Percentiles rank a stretch among this genome's conserved stretches.
Conservation (phyloP, 208 protist species). For the Novymonas esmeraldas region DNA sequence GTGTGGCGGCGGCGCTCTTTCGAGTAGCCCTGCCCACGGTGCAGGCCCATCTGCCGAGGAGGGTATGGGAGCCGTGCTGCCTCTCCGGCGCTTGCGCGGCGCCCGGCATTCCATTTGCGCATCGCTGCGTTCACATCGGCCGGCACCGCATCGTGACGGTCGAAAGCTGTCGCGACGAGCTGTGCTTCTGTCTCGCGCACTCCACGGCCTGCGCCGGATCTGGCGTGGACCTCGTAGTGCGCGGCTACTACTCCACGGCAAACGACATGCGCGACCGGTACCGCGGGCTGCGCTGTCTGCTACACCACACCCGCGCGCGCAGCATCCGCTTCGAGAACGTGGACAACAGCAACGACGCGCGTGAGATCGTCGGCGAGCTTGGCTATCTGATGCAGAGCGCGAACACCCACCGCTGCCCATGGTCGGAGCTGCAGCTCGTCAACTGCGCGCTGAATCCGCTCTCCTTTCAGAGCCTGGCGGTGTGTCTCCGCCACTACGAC, state of each 20-base stretch:
- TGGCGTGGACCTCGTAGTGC: slow-evolving; percentile 40
- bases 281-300: slow-evolving; percentile 61
- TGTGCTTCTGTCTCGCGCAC: slow-evolving; percentile 65
- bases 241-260: slow-evolving; percentile 49
- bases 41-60: slow-evolving; percentile 42
- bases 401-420: slow-evolving; percentile 2
- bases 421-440: slow-evolving; percentile 27
- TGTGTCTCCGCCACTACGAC: slow-evolving; percentile 32
- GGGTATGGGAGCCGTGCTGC: slow-evolving; percentile 49
- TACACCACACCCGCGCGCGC: slow-evolving; percentile 47
- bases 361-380: slow-evolving; percentile 50
- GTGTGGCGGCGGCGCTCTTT: slow-evolving; percentile 26
- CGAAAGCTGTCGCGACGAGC: slow-evolving; percentile 53
- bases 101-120: slow-evolving; percentile 28
- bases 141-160: slow-evolving; percentile 23
- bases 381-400: slow-evolving; percentile 19
- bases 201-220: slow-evolving; percentile 44
- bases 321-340: slow-evolving; percentile 43
- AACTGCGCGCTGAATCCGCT: slow-evolving; percentile 19
- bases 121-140: slow-evolving; percentile 33
- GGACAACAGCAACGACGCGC: slow-evolving; percentile 40
- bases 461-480: slow-evolving; percentile 23
- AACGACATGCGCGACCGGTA: slow-evolving; percentile 38
- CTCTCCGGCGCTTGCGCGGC: slow-evolving; percentile 53
- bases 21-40: slow-evolving; percentile 45